Conservation (phyloP, 202 grass and related monocot species). For the Brachypodium distachyon region DNA sequence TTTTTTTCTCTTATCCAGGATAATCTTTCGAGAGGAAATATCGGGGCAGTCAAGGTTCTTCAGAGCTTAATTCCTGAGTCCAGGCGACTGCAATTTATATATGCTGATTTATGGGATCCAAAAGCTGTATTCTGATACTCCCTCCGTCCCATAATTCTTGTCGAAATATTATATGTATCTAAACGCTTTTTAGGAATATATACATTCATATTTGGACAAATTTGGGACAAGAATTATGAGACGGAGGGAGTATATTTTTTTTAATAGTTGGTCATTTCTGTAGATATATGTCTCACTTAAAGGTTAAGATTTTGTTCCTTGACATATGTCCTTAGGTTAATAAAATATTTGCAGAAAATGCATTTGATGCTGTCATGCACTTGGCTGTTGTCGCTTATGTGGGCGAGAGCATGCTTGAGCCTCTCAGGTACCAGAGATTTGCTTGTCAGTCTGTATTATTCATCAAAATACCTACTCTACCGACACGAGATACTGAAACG, state of each 20-base stretch:
- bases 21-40: slow-evolving; percentile 92
- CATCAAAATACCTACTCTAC: neutral
- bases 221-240: no score
- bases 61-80: slow-evolving; percentile 57
- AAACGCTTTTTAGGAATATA: no score
- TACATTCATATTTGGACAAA: no score
- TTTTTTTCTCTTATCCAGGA: slow-evolving; percentile 28
- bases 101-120: slow-evolving; percentile 79
- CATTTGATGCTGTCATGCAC: slow-evolving; percentile 84
- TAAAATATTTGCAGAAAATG: slow-evolving; percentile 65
- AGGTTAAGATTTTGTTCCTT: slow-evolving; percentile 10
- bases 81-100: slow-evolving; percentile 79
- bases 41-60: slow-evolving; percentile 70
- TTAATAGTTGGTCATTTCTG: neutral
- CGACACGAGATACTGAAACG: neutral
- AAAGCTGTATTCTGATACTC: slow-evolving; percentile 61
- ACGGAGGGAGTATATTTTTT: no score
- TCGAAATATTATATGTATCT: no score
- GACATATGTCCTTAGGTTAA: slow-evolving; percentile 40
- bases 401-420: slow-evolving; percentile 69
- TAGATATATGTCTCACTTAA: neutral
- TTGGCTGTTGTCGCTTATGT: slow-evolving; percentile 75
- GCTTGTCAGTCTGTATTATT: neutral
- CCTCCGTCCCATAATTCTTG: no score
- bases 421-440: slow-evolving; percentile 49